Evolutionary conservation across 805 yeast species (phyloP).

Genomic region (Candida nitratophila): DNA sequence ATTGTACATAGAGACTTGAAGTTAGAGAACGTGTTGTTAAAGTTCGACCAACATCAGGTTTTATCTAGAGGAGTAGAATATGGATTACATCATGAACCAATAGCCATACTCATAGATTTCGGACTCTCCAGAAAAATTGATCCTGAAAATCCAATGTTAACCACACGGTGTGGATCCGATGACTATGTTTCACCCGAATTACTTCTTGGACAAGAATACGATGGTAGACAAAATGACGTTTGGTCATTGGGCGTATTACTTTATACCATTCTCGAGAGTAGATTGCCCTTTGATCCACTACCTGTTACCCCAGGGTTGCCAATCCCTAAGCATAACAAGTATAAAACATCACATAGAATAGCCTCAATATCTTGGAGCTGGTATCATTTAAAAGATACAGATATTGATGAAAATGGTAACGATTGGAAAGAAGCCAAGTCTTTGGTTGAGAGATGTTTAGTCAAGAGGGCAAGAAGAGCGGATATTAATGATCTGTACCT

Average conservation of each 20-base stretch:
- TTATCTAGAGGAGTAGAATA: conserved; percentile 3
- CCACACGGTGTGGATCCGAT: conserved; percentile 93
- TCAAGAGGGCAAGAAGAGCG: conserved; percentile 40
- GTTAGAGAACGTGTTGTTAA: conserved; percentile 69
- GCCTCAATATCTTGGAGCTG: conserved; percentile 93
- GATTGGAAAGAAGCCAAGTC: conserved; percentile 40
- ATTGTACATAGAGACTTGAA: conserved; percentile 91
- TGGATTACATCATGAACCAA: conserved; percentile 1
- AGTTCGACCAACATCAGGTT: conserved; percentile 28
- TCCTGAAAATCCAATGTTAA: conserved; percentile 52
- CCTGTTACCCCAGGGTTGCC: conserved; percentile 37
- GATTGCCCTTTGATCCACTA: conserved; percentile 89
- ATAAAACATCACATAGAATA: conserved; percentile 77
- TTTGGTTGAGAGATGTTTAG: conserved; percentile 43
- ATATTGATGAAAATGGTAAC: conserved; percentile 9
- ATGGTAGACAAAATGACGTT: conserved; percentile 84
- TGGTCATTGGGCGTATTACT: conserved; percentile 96
- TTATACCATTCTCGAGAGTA: conserved; percentile 74
- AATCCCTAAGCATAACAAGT: conserved; percentile 34
- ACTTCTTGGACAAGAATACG: conserved; percentile 82
- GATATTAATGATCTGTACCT: conserved; percentile 26
- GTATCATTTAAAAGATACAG: conserved; percentile 41
- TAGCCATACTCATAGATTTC: conserved; percentile 73
- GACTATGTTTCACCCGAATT: conserved; percentile 96
- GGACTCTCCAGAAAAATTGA: conserved; percentile 75